A percentile compares a stretch with the other conserved stretches of the same genome.
Conservation (phyloP, 495 filamentous ascomycete species). For the Daldinia vernicosa region DNA sequence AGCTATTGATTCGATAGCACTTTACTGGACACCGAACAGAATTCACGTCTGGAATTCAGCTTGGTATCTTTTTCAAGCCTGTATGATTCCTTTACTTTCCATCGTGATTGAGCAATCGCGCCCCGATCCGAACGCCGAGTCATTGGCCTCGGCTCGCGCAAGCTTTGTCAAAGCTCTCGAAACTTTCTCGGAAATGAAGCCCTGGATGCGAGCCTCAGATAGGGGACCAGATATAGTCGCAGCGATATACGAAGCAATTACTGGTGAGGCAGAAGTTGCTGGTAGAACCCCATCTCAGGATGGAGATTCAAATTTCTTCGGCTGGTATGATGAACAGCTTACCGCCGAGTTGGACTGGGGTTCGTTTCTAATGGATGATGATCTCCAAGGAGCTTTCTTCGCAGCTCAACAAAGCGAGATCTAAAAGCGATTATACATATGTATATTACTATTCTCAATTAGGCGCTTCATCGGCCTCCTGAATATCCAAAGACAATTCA, state of each 20-base stretch:
- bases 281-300: conserved; percentile 38
- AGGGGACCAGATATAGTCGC: conserved; percentile 36
- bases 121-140: conserved; percentile 22
- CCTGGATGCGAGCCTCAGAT: conserved; percentile 42
- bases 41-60: conserved; percentile 43
- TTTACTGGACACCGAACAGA: conserved; percentile 42
- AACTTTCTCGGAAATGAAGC: conserved; percentile 43
- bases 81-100: conserved; percentile 39
- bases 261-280: conserved; percentile 30
- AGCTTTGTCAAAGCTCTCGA: conserved; percentile 39
- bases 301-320: conserved; percentile 41
- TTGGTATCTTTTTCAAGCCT: conserved; percentile 46
- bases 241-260: conserved; percentile 40
- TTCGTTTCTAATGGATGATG: conserved; percentile 38
- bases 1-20: conserved; percentile 41
- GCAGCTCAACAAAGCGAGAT: neutral
- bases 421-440: neutral
- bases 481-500: neutral
- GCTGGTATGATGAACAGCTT: conserved; percentile 44
- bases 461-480: neutral
- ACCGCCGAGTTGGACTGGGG: conserved; percentile 39
- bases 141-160: conserved; percentile 27
- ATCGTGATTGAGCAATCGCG: conserved; percentile 34
- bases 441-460: neutral
- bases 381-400: conserved; percentile 32